Evolutionary conservation across 331 rosid genomes (phyloP), one percentile per base, ranked within the genome.

Genomic region (Prunus yedoensis): DNA sequence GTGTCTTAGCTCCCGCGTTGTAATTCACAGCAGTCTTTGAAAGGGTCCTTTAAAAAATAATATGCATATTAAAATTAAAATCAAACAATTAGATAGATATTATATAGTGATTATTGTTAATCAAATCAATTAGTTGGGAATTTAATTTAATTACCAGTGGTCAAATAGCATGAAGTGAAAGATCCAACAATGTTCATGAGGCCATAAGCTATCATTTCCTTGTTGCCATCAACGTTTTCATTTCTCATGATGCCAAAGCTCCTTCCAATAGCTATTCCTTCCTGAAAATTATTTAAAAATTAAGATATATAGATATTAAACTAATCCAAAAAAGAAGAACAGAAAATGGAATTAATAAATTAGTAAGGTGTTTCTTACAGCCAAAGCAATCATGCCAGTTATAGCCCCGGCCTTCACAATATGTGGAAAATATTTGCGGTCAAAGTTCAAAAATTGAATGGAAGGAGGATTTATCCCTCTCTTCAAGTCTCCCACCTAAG

Each of bases 201-300:
- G 2, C 99, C 99, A 74, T 84, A 89, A 75, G 99, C 96, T 21
- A 90, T 4, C 96, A 94, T 94, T 84, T 94, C 99, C 70, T 87
- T 94, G 71, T 92, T 94, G 21, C 99, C 99, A 83, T 94, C 99
- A 70, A 89, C 86, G 75, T 95, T 91, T 62, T 86, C 81, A 66
- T 92, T 92, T 25, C 71, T 89, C 65, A 69, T 25, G 15, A 90
- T 80, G 16, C 93, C 88, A 76, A 94, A 94, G 86, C 92, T 92
- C 78, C 99, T 88, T 73, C 99, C 99, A 10, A 94, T 90, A 25
- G 99, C 97, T 76, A 94, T 92, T 66, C 96, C 99, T 91, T 94
- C 99, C 99, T 94, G 83, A 25, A 71, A 23, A 17, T 72, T 28
- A 27, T 17, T 14, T 27, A 17, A 43, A 17, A n/a, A 66, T 17